These are phyloP conservation scores for Comarum palustre DNA, from an alignment of 306 rosid species.

Conservation along the genomic window DNA sequence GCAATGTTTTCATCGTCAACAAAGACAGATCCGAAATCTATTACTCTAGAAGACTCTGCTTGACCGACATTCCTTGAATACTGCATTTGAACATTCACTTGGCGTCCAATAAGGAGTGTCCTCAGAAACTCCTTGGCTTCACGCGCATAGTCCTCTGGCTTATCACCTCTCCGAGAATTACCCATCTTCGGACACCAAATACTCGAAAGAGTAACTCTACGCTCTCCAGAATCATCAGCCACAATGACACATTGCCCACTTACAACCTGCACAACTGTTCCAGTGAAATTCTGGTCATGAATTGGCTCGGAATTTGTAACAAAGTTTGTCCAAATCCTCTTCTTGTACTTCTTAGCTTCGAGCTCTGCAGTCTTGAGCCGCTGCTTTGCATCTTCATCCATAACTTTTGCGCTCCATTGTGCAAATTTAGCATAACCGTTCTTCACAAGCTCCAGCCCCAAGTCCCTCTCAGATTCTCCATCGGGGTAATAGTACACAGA, in stretches of 20 bases:
- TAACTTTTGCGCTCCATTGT: slow-evolving; percentile 93
- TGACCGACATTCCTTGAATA: slow-evolving; percentile 69
- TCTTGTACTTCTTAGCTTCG: slow-evolving; percentile 68
- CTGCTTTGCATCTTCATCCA: slow-evolving; percentile 92
- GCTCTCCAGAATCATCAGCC: slow-evolving; percentile 90
- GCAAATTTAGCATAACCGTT: slow-evolving; percentile 74
- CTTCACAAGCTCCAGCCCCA: slow-evolving; percentile 88
- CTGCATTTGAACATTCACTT: slow-evolving; percentile 94
- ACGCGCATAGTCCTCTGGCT: slow-evolving; percentile 94
- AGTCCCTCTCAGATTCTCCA: slow-evolving; percentile 82
- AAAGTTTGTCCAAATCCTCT: slow-evolving; percentile 80
- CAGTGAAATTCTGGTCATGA: slow-evolving; percentile 83
- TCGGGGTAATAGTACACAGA: slow-evolving; percentile 78
- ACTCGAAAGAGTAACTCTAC: slow-evolving; percentile 90
- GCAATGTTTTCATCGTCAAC: slow-evolving; percentile 63
- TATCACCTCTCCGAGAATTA: slow-evolving; percentile 90
- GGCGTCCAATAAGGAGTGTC: slow-evolving; percentile 77
- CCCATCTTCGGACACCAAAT: slow-evolving; percentile 94
- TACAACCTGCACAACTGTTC: slow-evolving; percentile 97
- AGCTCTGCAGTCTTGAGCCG: slow-evolving; percentile 77
- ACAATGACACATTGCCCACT: slow-evolving; percentile 86
- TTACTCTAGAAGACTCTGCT: slow-evolving; percentile 50
- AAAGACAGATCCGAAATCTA: slow-evolving; percentile 94
- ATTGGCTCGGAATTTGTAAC: slow-evolving; percentile 87
- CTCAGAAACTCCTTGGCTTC: slow-evolving; percentile 96